These are phyloP conservation scores for Colletotrichum spaethianum DNA, from an alignment of 2,329 filamentous ascomycete species.

Conservation along the genomic window DNA sequence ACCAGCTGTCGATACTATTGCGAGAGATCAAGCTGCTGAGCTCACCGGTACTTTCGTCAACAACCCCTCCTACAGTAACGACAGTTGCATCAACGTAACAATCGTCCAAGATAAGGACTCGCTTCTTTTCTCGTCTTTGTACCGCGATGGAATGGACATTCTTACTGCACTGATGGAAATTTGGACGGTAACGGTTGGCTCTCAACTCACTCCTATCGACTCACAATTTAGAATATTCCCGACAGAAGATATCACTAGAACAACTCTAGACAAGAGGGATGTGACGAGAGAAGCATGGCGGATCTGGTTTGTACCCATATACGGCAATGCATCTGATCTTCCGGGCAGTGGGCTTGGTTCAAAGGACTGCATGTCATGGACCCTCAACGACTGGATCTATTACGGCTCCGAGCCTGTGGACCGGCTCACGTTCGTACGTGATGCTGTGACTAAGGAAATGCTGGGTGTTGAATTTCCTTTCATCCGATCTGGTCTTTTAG, in stretches of 20 bases:
- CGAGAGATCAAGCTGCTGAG: constrained; percentile 46
- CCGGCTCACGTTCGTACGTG: constrained; percentile 49
- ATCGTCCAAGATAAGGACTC: constrained; percentile 47
- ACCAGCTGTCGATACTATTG: constrained; percentile 47
- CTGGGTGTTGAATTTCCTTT: constrained; percentile 52
- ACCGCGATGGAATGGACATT: constrained; percentile 45
- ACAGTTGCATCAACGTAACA: constrained; percentile 36
- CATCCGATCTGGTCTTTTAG: constrained; percentile 48
- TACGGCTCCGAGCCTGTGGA: constrained; percentile 53
- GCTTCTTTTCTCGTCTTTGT: constrained; percentile 44
- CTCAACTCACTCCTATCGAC: constrained; percentile 41
- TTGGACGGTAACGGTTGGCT: constrained; percentile 45
- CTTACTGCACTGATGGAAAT: constrained; percentile 42
- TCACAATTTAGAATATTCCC: constrained; percentile 47
- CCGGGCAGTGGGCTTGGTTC: constrained; percentile 44
- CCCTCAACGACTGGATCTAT: constrained; percentile 51
- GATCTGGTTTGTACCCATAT: constrained; percentile 45
- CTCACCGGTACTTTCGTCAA: constrained; percentile 43
- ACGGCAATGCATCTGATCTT: constrained; percentile 47
- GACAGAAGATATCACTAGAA: constrained; percentile 37
- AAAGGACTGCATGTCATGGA: constrained; percentile 50
- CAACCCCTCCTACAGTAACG: neutral
- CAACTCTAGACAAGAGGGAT: constrained; percentile 30
- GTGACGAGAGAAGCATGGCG: constrained; percentile 47
- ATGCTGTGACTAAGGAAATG: constrained; percentile 44